phyloP scores from a whole-genome alignment of 73 alveolate species.

The Symbiodinium natans region DNA sequence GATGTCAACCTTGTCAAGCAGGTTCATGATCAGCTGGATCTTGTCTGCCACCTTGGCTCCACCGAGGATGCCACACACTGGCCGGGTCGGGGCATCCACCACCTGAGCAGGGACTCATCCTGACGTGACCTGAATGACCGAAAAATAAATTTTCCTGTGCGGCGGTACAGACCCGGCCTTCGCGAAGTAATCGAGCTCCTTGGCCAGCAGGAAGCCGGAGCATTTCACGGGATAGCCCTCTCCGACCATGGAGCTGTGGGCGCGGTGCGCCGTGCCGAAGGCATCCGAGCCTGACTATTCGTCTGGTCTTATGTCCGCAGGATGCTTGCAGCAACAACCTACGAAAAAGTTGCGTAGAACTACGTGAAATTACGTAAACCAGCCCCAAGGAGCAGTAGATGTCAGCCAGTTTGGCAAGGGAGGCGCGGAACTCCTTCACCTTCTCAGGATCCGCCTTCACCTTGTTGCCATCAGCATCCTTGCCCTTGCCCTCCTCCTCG shows the following conservation, averaged over 20 bases:
- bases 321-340: too few species aligned
- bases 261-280: conserved; percentile 98
- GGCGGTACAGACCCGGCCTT: conserved; percentile 77
- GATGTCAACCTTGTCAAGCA: conserved; percentile 97
- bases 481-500: conserved; percentile 94
- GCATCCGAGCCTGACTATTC: too few species aligned
- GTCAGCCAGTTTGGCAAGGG: conserved; percentile 96
- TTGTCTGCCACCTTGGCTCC: conserved; percentile 99
- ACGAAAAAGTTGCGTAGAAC: too few species aligned
- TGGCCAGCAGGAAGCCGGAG: conserved; percentile 98
- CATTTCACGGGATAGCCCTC: conserved; percentile 89
- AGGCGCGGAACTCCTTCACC: conserved; percentile 74
- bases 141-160: too few species aligned
- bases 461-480: conserved; percentile 88
- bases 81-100: conserved; percentile 97
- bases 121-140: too few species aligned
- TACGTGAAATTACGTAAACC: too few species aligned
- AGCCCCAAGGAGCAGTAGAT: conserved; percentile 96
- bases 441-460: conserved; percentile 38
- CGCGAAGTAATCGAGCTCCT: conserved; percentile 96
- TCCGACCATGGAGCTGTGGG: conserved; percentile 98
- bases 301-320: too few species aligned
- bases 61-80: conserved; percentile 98
- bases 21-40: conserved; percentile 97
- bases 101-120: conserved; percentile 56